Percentiles rank a stretch among this genome's conserved stretches.
phyloP scores from a whole-genome alignment of 345 rosid genomes.

The Populus euphratica region DNA sequence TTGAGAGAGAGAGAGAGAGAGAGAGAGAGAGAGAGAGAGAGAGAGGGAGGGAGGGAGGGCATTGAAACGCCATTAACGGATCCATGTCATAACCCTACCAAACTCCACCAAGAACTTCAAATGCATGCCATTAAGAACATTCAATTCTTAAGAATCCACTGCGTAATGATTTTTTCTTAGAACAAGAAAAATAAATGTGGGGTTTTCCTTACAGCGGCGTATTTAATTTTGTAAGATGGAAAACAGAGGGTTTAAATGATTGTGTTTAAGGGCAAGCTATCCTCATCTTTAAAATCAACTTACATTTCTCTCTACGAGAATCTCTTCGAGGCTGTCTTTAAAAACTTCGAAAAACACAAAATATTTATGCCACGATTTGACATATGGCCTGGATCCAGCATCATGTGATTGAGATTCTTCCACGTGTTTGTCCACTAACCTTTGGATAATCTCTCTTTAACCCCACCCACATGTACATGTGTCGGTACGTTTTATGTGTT shows the following conservation, averaged over 20 bases:
- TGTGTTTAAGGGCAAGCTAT: constrained; percentile 10
- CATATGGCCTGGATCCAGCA: neutral
- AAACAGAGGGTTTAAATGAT: constrained; percentile 25
- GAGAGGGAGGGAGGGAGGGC: constrained; percentile 2
- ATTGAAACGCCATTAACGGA: constrained; percentile 30
- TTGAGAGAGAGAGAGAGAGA: no score
- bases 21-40: no score
- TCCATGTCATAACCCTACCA: constrained; percentile 29
- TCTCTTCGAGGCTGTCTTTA: constrained; percentile 28
- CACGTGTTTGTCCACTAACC: neutral
- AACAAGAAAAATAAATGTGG: neutral
- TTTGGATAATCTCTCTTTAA: neutral
- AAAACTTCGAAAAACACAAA: neutral
- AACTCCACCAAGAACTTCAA: constrained; percentile 23
- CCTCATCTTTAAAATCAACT: constrained; percentile 1
- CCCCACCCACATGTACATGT: neutral
- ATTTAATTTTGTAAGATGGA: neutral
- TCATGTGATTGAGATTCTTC: neutral
- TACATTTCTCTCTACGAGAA: constrained; percentile 16
- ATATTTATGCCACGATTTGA: constrained; percentile 5
- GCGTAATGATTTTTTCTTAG: neutral
- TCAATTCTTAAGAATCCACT: constrained; percentile 14
- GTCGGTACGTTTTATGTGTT: no score
- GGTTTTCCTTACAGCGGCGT: neutral
- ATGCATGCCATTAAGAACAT: constrained; percentile 20